A percentile compares a stretch with the other conserved stretches of the same genome.
phyloP scores from a whole-genome alignment of 2,329 filamentous ascomycete genomes.

The Fusarium sp. region DNA sequence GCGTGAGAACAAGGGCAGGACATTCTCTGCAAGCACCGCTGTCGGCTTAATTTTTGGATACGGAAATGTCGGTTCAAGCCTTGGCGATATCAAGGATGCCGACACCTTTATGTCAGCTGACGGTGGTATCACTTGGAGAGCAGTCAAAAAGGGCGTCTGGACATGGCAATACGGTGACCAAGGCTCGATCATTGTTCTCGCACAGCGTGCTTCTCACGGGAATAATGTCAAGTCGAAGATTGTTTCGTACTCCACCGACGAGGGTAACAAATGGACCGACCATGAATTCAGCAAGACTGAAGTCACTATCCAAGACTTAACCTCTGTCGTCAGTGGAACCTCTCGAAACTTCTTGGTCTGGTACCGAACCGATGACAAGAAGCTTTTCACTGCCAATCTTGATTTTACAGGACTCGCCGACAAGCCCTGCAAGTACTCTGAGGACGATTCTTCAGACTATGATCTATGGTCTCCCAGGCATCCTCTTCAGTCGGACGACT shows the following conservation, averaged over 20 bases:
- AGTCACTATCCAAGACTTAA: slow-evolving; percentile 82
- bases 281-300: slow-evolving; percentile 80
- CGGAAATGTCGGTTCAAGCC: slow-evolving; percentile 85
- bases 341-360: slow-evolving; percentile 94
- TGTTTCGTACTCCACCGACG: slow-evolving; percentile 82
- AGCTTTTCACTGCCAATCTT: slow-evolving; percentile 81
- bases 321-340: slow-evolving; percentile 88
- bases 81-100: slow-evolving; percentile 76
- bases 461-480: slow-evolving; percentile 89
- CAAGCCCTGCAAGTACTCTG: slow-evolving; percentile 76
- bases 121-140: slow-evolving; percentile 89
- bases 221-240: slow-evolving; percentile 75
- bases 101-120: slow-evolving; percentile 93
- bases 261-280: slow-evolving; percentile 83
- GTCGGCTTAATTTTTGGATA: slow-evolving; percentile 91
- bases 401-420: slow-evolving; percentile 89
- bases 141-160: slow-evolving; percentile 87
- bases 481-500: slow-evolving; percentile 81
- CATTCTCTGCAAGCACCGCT: slow-evolving; percentile 88
- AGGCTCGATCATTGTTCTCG: slow-evolving; percentile 91
- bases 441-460: slow-evolving; percentile 76
- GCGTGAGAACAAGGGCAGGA: slow-evolving; percentile 82
- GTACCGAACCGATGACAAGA: slow-evolving; percentile 71
- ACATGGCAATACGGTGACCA: slow-evolving; percentile 97
- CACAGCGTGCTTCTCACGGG: slow-evolving; percentile 76